phyloP scores from a whole-genome alignment of 1,139 yeast species.

The Yamadazyma blattariae region DNA sequence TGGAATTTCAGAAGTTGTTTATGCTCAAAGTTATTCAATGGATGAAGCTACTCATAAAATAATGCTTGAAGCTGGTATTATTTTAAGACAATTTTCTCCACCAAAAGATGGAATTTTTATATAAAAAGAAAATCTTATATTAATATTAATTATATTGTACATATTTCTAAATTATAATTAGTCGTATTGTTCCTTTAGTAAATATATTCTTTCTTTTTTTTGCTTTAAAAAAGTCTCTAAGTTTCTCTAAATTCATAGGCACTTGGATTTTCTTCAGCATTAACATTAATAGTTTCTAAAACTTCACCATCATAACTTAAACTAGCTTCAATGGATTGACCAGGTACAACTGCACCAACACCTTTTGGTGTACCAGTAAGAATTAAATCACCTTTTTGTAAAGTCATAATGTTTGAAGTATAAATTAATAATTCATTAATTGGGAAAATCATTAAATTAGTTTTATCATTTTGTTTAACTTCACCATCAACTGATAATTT shows the following conservation, averaged over 20 bases:
- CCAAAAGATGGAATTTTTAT: constrained; percentile 49
- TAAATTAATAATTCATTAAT: constrained; percentile 76
- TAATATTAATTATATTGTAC: too few relatives aligned
- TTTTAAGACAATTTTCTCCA: constrained; percentile 70
- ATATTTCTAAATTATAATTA: too few relatives aligned
- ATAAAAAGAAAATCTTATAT: constrained; percentile 10
- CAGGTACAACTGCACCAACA: constrained; percentile 80
- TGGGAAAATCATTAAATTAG: constrained; percentile 87
- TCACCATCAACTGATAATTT: constrained; percentile 69
- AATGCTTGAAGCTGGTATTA: constrained; percentile 69
- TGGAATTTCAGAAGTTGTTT: constrained; percentile 91
- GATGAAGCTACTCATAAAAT: constrained; percentile 72
- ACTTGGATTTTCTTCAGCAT: constrained; percentile 69
- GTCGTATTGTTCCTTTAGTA: not conserved
- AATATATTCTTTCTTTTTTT: too few relatives aligned
- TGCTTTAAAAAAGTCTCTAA: constrained; percentile 18
- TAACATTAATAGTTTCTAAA: constrained; percentile 51
- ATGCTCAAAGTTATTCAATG: constrained; percentile 91
- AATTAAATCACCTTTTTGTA: constrained; percentile 86
- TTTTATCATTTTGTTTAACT: constrained; percentile 68
- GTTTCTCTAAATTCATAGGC: constrained; percentile 66
- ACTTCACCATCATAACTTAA: constrained; percentile 53
- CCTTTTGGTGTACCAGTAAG: constrained; percentile 98
- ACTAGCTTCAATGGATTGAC: constrained; percentile 71
- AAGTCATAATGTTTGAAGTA: constrained; percentile 85